Evolutionary conservation across 225 moss, liverwort and hornwort genomes (phyloP).

Genomic region (Polytrichum formosum): DNA sequence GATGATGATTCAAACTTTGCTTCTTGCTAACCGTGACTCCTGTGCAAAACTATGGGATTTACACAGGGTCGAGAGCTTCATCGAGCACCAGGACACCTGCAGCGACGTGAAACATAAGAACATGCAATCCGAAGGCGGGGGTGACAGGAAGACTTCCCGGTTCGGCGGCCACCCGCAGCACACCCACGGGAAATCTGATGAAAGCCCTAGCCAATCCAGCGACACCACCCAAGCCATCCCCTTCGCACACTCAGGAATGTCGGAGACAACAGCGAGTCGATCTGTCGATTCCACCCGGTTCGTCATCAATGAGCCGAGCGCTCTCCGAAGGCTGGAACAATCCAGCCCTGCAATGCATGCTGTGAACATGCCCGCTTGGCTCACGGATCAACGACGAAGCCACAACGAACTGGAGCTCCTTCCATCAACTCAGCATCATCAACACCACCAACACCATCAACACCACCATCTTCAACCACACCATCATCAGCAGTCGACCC

Average conservation of each 20-base stretch:
- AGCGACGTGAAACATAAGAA: constrained; percentile 42
- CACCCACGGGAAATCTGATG: constrained; percentile 26
- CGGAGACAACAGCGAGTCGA: constrained; percentile 25
- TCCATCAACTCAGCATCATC: constrained; percentile 3
- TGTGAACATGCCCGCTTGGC: constrained; percentile 23
- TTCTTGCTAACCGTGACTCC: too few species aligned
- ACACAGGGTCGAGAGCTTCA: constrained; percentile 73
- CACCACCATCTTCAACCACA: not conserved
- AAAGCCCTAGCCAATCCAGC: constrained; percentile 50
- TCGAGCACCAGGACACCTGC: constrained; percentile 75
- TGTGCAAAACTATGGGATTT: too few species aligned
- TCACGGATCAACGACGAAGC: constrained; percentile 8
- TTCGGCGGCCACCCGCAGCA: constrained; percentile 2
- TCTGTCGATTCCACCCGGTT: constrained; percentile 15
- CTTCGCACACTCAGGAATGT: constrained; percentile 33
- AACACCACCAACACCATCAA: constrained; percentile 1
- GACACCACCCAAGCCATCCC: constrained; percentile 48
- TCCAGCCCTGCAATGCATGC: constrained; percentile 8
- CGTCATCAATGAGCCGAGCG: constrained; percentile 7
- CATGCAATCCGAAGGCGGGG: constrained; percentile 15
- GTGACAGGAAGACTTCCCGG: constrained; percentile 22
- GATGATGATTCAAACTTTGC: too few species aligned
- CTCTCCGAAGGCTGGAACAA: constrained; percentile 11
- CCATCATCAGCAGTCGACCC: too few species aligned
- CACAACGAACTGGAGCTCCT: constrained; percentile 22